These are phyloP conservation scores for Hanseniaspora hatyaiensis DNA, from an alignment of 805 yeast species.

Conservation along the genomic window DNA sequence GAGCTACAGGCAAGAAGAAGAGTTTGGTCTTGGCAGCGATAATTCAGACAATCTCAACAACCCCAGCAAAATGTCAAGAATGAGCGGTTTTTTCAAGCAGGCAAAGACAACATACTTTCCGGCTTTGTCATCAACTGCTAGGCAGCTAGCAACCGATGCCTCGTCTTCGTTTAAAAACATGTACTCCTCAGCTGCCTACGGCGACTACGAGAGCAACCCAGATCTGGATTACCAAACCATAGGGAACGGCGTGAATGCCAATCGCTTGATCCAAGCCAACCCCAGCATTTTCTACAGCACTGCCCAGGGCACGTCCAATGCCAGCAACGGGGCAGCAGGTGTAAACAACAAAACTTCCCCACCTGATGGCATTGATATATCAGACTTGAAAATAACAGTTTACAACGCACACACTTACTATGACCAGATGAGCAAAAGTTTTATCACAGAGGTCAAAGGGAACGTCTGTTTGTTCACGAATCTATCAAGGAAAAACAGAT, in stretches of 20 bases:
- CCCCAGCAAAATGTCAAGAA: constrained; percentile 33
- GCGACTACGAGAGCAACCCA: constrained; percentile 1
- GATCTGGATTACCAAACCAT: constrained; percentile 4
- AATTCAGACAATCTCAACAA: background rate
- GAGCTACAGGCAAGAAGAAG: too few relatives aligned
- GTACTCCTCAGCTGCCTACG: background rate
- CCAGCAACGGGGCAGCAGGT: too few relatives aligned
- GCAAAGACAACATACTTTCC: constrained; percentile 52
- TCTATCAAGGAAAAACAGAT: constrained; percentile 32
- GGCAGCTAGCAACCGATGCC: constrained; percentile 40
- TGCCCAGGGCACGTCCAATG: too few relatives aligned
- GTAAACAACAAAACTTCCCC: background rate
- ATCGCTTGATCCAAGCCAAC: background rate
- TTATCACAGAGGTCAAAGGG: constrained; percentile 11
- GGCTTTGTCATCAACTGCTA: constrained; percentile 36
- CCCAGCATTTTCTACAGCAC: too few relatives aligned
- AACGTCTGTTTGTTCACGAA: constrained; percentile 18
- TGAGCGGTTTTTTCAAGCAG: constrained; percentile 41
- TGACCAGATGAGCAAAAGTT: background rate
- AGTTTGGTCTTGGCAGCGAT: background rate
- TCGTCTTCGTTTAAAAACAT: constrained; percentile 19
- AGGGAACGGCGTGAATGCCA: background rate
- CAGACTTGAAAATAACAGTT: constrained; percentile 10
- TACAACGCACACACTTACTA: constrained; percentile 4
- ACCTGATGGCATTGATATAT: constrained; percentile 3